Conservation (phyloP, 352 stramenopile species). For the Phytopythium aichiense region DNA sequence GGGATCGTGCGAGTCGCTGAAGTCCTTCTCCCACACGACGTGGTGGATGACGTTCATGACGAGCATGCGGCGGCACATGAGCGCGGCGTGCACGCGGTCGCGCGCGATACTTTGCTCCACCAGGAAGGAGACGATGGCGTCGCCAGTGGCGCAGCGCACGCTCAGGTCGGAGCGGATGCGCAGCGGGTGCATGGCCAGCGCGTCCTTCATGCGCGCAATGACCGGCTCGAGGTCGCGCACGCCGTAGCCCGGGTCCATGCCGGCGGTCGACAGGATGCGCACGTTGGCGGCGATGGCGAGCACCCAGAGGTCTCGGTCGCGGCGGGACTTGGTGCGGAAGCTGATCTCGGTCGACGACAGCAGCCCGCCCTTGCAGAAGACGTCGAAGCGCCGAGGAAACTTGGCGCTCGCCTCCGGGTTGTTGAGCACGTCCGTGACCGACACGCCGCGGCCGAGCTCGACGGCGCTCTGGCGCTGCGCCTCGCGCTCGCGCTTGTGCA, state of each 20-base stretch:
- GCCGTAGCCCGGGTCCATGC: conserved; percentile 43
- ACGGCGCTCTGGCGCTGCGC: conserved; percentile 50
- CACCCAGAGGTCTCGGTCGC: conserved; percentile 76
- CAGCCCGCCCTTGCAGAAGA: conserved; percentile 65
- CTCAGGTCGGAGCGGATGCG: conserved; percentile 62
- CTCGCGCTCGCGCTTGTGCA: conserved; percentile 70
- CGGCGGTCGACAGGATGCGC: conserved; percentile 42
- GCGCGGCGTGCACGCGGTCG: conserved; percentile 47
- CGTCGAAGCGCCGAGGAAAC: conserved; percentile 72
- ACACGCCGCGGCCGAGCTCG: conserved; percentile 63
- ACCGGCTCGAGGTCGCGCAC: conserved; percentile 51
- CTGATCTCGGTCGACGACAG: conserved; percentile 66
- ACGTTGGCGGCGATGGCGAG: conserved; percentile 62
- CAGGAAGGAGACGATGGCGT: conserved; percentile 70
- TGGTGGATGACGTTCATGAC: conserved; percentile 85
- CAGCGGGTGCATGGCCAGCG: conserved; percentile 51
- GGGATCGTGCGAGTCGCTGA: conserved; percentile 70
- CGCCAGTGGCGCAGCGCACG: conserved; percentile 58
- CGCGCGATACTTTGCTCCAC: conserved; percentile 43
- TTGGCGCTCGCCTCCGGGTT: conserved; percentile 60
- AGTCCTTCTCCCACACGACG: conserved; percentile 82
- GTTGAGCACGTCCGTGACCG: conserved; percentile 50
- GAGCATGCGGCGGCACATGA: conserved; percentile 55
- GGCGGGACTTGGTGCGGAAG: conserved; percentile 74
- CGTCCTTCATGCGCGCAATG: conserved; percentile 50